phyloP scores from a whole-genome alignment of 176 grass and related monocot genomes.

The bread wheat (Triticum aestivum) region DNA sequence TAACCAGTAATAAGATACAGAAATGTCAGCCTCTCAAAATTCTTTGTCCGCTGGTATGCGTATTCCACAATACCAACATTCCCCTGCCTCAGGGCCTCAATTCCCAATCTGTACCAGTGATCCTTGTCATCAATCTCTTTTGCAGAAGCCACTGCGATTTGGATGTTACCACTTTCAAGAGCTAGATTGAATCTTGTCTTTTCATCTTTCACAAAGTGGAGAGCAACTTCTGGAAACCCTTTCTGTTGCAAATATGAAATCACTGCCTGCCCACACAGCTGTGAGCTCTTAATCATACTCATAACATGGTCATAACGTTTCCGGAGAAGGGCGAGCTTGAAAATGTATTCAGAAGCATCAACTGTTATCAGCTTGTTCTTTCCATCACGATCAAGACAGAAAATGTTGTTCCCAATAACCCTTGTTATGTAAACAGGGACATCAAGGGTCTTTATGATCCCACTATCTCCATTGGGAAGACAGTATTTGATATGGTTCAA shows the following conservation, averaged over 20 bases:
- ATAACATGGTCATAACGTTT: slow-evolving; percentile 97
- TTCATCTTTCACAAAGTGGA: slow-evolving; percentile 99
- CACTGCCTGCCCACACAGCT: slow-evolving; percentile 91
- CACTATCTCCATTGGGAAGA: slow-evolving; percentile 93
- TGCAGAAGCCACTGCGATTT: slow-evolving; percentile 97
- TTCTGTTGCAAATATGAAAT: slow-evolving; percentile 98
- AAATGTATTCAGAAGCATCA: slow-evolving; percentile 97
- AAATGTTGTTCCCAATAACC: slow-evolving; percentile 73
- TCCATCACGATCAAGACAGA: slow-evolving; percentile 89
- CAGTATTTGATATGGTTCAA: slow-evolving; percentile 99
- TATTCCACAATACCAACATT: slow-evolving; percentile 99
- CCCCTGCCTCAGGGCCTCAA: slow-evolving; percentile 92
- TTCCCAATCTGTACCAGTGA: slow-evolving; percentile 92
- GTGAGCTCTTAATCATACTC: slow-evolving; percentile 94
- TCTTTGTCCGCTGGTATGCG: slow-evolving; percentile 96
- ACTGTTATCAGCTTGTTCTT: slow-evolving; percentile 81
- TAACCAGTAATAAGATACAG: slow-evolving; percentile 97
- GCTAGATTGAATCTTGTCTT: slow-evolving; percentile 95
- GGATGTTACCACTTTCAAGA: slow-evolving; percentile 97
- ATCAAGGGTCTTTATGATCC: slow-evolving; percentile 94
- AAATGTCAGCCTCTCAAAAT: slow-evolving; percentile 96
- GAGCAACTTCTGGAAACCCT: slow-evolving; percentile 98
- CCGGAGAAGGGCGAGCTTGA: slow-evolving; percentile 81
- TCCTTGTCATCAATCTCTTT: slow-evolving; percentile 99
- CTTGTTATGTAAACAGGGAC: slow-evolving; percentile 95